A percentile compares a stretch with the other conserved stretches of the same genome.
Conservation (phyloP, 208 protist genomes). For the Leishmania arabica region DNA sequence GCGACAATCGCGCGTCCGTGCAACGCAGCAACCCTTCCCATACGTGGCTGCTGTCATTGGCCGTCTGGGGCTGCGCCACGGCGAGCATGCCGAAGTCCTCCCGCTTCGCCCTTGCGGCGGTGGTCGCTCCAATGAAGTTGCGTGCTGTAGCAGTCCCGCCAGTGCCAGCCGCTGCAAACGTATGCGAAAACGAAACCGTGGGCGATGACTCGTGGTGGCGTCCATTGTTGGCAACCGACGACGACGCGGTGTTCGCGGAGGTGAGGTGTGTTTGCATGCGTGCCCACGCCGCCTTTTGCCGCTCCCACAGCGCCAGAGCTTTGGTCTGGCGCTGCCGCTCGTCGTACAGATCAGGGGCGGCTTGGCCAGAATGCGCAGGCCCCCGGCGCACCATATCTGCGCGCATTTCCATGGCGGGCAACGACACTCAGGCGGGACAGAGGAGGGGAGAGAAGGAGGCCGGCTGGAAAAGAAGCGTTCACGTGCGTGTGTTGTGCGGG, state of each 20-base stretch:
- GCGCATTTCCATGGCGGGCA: conserved; percentile 3
- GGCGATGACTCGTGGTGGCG: not conserved
- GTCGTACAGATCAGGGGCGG: conserved; percentile 40
- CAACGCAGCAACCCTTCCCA: conserved; percentile 73
- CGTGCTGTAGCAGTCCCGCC: conserved; percentile 8
- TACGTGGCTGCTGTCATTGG: conserved; percentile 32
- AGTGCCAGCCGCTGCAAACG: not conserved
- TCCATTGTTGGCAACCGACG: not conserved
- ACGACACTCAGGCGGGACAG: not conserved
- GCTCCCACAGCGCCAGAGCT: conserved; percentile 64
- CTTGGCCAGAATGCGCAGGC: not conserved
- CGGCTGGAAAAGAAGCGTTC: not conserved
- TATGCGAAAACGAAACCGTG: not conserved
- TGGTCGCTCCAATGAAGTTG: conserved; percentile 47
- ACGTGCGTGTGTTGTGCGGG: not conserved
- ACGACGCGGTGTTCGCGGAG: conserved; percentile 8
- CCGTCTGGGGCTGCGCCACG: conserved; percentile 29
- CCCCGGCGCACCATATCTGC: not conserved
- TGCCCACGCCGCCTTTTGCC: conserved; percentile 68
- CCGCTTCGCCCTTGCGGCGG: conserved; percentile 36
- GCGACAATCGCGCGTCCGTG: conserved; percentile 24
- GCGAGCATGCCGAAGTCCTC: conserved; percentile 66
- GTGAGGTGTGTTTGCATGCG: conserved; percentile 34
- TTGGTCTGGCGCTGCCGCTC: conserved; percentile 65
- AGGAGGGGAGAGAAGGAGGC: not conserved